Evolutionary conservation across 2,329 filamentous ascomycete genomes (phyloP).

Genomic region (Diaporthe sp.): DNA sequence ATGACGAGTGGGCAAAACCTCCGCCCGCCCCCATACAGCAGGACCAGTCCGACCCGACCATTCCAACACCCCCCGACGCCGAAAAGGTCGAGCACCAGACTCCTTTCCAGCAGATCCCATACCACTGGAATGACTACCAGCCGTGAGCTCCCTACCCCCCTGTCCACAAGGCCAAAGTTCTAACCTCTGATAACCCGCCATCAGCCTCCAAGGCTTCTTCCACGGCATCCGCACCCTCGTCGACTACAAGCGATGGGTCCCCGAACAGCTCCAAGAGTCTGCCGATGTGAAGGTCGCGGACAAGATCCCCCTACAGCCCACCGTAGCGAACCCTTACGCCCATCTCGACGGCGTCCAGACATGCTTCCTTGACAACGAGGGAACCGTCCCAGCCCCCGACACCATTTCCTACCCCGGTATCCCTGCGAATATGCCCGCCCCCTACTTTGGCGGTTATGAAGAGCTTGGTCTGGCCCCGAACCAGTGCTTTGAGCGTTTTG

Average conservation of each 20-base stretch:
- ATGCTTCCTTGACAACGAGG: slow-evolving; percentile 66
- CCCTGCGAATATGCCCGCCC: slow-evolving; percentile 69
- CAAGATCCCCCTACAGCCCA: slow-evolving; percentile 33
- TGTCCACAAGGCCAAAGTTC: neutral
- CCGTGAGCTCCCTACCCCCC: slow-evolving; percentile 18
- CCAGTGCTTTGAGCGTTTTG: slow-evolving; percentile 77
- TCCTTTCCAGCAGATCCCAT: slow-evolving; percentile 38
- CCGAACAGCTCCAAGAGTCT: slow-evolving; percentile 37
- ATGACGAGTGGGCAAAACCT: slow-evolving; percentile 40
- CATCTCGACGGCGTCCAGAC: slow-evolving; percentile 42
- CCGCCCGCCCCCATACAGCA: slow-evolving; percentile 11
- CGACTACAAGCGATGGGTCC: slow-evolving; percentile 39
- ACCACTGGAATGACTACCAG: slow-evolving; percentile 40
- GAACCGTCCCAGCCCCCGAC: slow-evolving; percentile 63
- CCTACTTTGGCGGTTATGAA: slow-evolving; percentile 74
- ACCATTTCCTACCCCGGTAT: slow-evolving; percentile 71
- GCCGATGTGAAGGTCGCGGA: slow-evolving; percentile 38
- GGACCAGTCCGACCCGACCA: slow-evolving; percentile 8
- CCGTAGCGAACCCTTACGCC: slow-evolving; percentile 34
- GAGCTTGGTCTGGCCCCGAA: slow-evolving; percentile 72
- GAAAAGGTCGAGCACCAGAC: slow-evolving; percentile 35
- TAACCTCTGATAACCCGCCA: neutral
- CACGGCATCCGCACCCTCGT: slow-evolving; percentile 40
- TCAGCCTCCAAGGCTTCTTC: slow-evolving; percentile 39
- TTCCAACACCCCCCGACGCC: slow-evolving; percentile 12